Evolutionary conservation across 176 grass and related monocot genomes (phyloP), one percentile per base, ranked within the genome.

Genomic region (Tillandsia leiboldiana): DNA sequence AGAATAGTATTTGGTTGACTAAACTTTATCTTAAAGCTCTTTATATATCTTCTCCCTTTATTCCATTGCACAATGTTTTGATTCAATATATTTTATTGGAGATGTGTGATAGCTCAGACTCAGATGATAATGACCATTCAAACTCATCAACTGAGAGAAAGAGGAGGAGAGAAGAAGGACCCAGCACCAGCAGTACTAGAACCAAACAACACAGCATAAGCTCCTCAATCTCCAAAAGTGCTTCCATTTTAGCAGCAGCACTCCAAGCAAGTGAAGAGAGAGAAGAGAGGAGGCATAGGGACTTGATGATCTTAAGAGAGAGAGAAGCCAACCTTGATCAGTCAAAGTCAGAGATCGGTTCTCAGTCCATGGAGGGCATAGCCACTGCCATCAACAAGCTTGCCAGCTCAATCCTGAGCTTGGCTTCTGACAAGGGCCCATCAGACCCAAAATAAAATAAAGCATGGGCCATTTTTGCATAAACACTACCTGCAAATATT

Each of bases 351-450:
- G 51, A 77, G 53, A 62, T 12, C 17, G 61, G 66, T 20, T 11
- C 26, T 14, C 75, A 77, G 75, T 69, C 66, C 75, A 69, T 63
- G 75, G 53, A 68, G 1, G 51, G 66, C 42, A 29, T 77, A n/a
- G 75, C 75, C 12, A 61, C 65, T 27, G 65, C 75, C 66, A 62
- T 77, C 75, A 69, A 77, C 65, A 68, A 77, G 75, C 75, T 77
- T 26, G 66, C 75, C 75, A 69, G 53, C 53, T 77, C 75, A 48
- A 77, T 77, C 52, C 75, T 69, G 23, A 52, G 75, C 11, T 77
- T 69, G 13, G 66, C 26, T 67, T 58, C 66, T 63, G 75, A 68
- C 75, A 77, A 49, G 33, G 68, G 33, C 67, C 12, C 75, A 61
- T 52, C 48, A 62, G 12, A 65, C 69, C 42, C 75, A 50, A 69